phyloP scores from a whole-genome alignment of 352 stramenopile species.

The Pythium rishiriense region DNA sequence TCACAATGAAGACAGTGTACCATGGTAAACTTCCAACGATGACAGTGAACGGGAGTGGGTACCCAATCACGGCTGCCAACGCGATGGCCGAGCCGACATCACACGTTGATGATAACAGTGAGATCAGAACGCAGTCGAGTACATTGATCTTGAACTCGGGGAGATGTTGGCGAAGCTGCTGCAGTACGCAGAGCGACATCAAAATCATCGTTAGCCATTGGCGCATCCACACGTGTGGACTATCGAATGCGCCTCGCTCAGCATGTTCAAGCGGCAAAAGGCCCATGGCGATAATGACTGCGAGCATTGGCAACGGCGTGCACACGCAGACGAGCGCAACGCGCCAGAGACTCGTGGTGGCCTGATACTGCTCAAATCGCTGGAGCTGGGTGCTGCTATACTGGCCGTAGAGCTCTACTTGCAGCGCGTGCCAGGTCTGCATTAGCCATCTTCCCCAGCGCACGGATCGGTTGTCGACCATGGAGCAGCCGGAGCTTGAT shows the following conservation, averaged over 20 bases:
- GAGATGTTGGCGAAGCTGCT: slow-evolving; percentile 16
- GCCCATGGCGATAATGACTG: slow-evolving; percentile 4
- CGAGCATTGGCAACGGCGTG: slow-evolving; percentile 10
- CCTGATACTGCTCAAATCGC: slow-evolving; percentile 9
- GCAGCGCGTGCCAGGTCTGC: background rate
- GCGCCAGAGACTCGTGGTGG: background rate
- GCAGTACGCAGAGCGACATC: slow-evolving; percentile 10
- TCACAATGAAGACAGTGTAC: slow-evolving; percentile 23
- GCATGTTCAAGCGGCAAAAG: slow-evolving; percentile 12
- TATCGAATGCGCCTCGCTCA: background rate
- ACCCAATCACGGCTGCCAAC: slow-evolving; percentile 23
- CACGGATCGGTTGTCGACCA: background rate
- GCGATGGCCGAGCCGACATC: slow-evolving; percentile 3
- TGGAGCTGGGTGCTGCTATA: slow-evolving; percentile 12
- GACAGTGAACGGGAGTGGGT: slow-evolving; percentile 47
- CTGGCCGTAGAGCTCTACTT: slow-evolving; percentile 18
- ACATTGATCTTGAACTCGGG: slow-evolving; percentile 12
- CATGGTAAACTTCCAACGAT: slow-evolving; percentile 31
- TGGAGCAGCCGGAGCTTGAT: background rate
- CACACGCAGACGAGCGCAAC: slow-evolving; percentile 1
- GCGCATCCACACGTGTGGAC: slow-evolving; percentile 2
- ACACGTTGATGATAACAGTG: background rate
- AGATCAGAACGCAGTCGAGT: background rate
- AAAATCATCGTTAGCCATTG: slow-evolving; percentile 4
- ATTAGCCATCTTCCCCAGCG: background rate